Evolutionary conservation across 345 rosid species (phyloP).

Genomic region (Corymbia maculata): DNA sequence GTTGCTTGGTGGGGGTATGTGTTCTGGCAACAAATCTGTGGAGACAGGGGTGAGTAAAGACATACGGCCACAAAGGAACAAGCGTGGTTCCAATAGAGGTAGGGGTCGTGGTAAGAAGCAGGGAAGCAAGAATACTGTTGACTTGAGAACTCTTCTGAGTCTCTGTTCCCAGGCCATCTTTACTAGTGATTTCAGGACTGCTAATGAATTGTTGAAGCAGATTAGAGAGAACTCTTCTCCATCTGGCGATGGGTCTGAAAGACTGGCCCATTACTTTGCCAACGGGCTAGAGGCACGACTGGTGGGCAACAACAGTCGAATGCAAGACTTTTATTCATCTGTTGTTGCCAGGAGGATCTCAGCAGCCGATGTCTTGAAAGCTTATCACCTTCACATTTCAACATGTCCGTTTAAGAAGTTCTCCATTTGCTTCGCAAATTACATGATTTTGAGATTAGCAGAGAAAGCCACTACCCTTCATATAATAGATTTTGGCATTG

Average conservation of each 20-base stretch:
- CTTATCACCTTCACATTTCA: constrained; percentile 11
- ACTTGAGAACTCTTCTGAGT: constrained; percentile 53
- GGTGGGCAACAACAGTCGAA: constrained; percentile 29
- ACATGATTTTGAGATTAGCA: not conserved
- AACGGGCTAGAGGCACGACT: constrained; percentile 76
- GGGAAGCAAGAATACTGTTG: constrained; percentile 33
- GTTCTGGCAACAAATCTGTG: not conserved
- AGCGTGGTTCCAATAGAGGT: not conserved
- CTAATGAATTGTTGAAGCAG: constrained; percentile 67
- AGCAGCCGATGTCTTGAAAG: constrained; percentile 15
- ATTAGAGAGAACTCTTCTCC: constrained; percentile 62
- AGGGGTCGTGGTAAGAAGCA: constrained; percentile 34
- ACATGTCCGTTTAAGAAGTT: constrained; percentile 14
- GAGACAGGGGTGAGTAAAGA: constrained; percentile 1
- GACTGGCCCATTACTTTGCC: constrained; percentile 78
- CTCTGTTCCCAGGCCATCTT: constrained; percentile 78
- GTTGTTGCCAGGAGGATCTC: constrained; percentile 2
- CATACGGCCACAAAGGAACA: constrained; percentile 10
- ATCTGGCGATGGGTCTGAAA: constrained; percentile 65
- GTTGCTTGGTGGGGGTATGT: constrained; percentile 16
- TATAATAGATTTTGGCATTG: constrained; percentile 47
- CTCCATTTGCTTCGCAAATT: constrained; percentile 9
- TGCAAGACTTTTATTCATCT: constrained; percentile 13
- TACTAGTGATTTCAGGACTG: constrained; percentile 49
- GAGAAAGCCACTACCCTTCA: constrained; percentile 13